Conservation (phyloP, 495 filamentous ascomycete species). For the Penicillium canariense region DNA sequence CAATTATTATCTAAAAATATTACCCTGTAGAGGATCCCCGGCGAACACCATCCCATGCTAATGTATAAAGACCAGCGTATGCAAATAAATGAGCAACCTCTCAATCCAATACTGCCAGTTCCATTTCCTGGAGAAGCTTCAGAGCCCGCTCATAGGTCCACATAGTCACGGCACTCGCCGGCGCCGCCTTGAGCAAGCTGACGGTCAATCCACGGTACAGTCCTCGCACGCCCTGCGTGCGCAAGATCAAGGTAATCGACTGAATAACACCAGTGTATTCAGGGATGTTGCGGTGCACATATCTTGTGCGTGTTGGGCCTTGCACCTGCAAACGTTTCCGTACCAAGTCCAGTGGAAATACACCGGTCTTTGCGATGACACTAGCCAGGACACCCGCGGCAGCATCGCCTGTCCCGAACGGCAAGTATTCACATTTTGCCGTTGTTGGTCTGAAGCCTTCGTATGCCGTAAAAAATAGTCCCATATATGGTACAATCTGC, state of each 20-base stretch:
- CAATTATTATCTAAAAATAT: neutral
- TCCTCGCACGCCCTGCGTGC: conserved; percentile 71
- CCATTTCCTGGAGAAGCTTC: conserved; percentile 51
- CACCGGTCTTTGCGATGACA: conserved; percentile 78
- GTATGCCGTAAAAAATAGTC: conserved; percentile 88
- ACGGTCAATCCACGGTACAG: conserved; percentile 87
- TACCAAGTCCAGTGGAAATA: conserved; percentile 93
- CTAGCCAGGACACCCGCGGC: conserved; percentile 75
- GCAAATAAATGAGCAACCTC: conserved; percentile 19
- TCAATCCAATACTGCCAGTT: conserved; percentile 26
- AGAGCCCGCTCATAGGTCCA: conserved; percentile 91
- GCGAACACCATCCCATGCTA: neutral
- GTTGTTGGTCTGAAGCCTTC: conserved; percentile 62
- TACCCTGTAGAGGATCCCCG: neutral
- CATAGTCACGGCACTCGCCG: conserved; percentile 93
- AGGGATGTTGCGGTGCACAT: conserved; percentile 86
- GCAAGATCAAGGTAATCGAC: conserved; percentile 65
- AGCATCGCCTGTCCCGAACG: conserved; percentile 77
- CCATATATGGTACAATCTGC: conserved; percentile 96
- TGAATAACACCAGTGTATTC: conserved; percentile 67
- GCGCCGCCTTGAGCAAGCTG: conserved; percentile 89
- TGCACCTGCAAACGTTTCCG: conserved; percentile 94
- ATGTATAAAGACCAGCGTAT: neutral
- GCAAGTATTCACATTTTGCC: conserved; percentile 50
- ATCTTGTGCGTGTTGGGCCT: conserved; percentile 73